A percentile compares a stretch with the other conserved stretches of the same genome.
These are phyloP conservation scores for Solanum chacoense DNA, from an alignment of 305 asterid genomes.

Conservation along the genomic window DNA sequence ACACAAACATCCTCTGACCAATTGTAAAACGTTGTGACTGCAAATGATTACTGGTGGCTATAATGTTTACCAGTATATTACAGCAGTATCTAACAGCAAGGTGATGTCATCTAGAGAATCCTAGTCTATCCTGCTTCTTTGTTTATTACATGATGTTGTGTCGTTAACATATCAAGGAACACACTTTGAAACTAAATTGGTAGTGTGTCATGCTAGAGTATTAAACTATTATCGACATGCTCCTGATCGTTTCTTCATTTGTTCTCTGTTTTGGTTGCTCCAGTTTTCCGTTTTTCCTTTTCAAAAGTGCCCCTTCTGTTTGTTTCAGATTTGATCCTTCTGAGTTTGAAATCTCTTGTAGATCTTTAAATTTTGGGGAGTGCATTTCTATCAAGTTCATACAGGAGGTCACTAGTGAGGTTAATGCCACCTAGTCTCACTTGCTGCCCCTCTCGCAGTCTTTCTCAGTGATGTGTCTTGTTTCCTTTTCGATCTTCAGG, in stretches of 20 bases:
- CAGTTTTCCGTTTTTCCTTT: not conserved
- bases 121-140: not conserved
- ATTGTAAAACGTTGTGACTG: not conserved
- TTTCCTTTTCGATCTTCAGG: conserved; percentile 26
- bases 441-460: not conserved
- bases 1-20: not conserved
- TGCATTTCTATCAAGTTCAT: not conserved
- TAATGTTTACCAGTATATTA: not conserved
- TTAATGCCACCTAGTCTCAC: not conserved
- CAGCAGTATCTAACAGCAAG: not conserved
- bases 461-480: not conserved
- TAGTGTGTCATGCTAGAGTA: not conserved
- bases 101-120: not conserved
- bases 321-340: not conserved
- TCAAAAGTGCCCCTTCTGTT: not conserved
- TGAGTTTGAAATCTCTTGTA: not conserved
- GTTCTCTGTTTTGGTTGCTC: not conserved
- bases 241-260: not conserved
- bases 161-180: not conserved
- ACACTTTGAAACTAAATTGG: not conserved
- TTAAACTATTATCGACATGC: not conserved
- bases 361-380: not conserved
- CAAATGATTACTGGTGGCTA: not conserved
- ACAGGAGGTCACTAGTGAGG: not conserved
- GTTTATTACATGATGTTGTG: not conserved